A percentile compares a stretch with the other conserved stretches of the same genome.
Conservation (phyloP, 2,329 filamentous ascomycete genomes). For the Aspergillus persii region DNA sequence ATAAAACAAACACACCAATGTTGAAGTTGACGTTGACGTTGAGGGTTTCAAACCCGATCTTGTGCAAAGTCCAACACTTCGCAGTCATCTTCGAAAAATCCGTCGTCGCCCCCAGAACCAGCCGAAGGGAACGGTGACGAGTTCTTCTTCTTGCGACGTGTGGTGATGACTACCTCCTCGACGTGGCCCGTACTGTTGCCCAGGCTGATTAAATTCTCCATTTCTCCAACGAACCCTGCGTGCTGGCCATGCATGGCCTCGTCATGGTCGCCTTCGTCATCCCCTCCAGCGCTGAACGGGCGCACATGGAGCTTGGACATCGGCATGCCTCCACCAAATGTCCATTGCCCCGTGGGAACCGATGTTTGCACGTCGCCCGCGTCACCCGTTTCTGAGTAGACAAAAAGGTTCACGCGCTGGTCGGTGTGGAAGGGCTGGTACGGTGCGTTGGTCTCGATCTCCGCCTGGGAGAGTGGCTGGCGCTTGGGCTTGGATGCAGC, state of each 20-base stretch:
- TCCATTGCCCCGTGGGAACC: conserved; percentile 44
- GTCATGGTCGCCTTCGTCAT: conserved; percentile 33
- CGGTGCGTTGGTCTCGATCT: conserved; percentile 92
- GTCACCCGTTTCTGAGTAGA: conserved; percentile 51
- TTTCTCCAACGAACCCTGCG: conserved; percentile 36
- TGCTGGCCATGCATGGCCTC: conserved; percentile 31
- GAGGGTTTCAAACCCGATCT: conserved; percentile 45
- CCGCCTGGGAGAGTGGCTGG: conserved; percentile 69
- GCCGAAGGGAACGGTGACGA: conserved; percentile 30
- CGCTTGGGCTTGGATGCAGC: conserved; percentile 39
- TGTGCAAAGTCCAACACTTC: conserved; percentile 84
- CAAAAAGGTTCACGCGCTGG: conserved; percentile 72
- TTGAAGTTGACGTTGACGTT: conserved; percentile 10
- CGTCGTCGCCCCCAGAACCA: conserved; percentile 54
- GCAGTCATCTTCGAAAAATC: conserved; percentile 89
- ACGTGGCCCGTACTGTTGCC: conserved; percentile 56
- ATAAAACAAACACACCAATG: neutral
- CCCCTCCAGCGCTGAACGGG: conserved; percentile 41
- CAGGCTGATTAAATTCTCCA: conserved; percentile 52
- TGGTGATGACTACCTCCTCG: conserved; percentile 80
- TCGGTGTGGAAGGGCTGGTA: conserved; percentile 97
- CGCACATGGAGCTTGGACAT: conserved; percentile 48
- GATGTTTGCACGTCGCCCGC: conserved; percentile 43
- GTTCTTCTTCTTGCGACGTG: conserved; percentile 63
- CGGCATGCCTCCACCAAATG: conserved; percentile 53